A percentile compares a stretch with the other conserved stretches of the same genome.
phyloP scores from a whole-genome alignment of 2,329 filamentous ascomycete genomes.

The Microcyclospora tardicrescens region DNA sequence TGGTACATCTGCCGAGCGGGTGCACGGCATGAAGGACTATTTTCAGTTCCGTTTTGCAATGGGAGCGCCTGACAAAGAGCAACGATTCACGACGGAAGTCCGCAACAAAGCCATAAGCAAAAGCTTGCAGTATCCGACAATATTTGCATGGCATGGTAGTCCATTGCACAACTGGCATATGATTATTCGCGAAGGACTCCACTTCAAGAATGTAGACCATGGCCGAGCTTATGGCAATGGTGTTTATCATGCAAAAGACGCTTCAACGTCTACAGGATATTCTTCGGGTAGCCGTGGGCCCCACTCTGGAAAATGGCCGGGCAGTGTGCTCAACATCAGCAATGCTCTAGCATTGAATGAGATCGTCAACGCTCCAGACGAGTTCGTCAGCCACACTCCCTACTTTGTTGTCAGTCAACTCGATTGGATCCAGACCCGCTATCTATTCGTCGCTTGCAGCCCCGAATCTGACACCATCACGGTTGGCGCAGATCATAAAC shows the following conservation, averaged over 20 bases:
- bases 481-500: constrained; percentile 9
- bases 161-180: constrained; percentile 70
- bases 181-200: constrained; percentile 69
- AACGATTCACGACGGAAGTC: constrained; percentile 55
- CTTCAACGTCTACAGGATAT: constrained; percentile 45
- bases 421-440: constrained; percentile 84
- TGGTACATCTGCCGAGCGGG: constrained; percentile 25
- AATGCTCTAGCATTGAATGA: constrained; percentile 66
- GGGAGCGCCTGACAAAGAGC: constrained; percentile 77
- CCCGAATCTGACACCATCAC: constrained; percentile 8
- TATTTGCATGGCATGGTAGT: constrained; percentile 85
- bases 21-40: constrained; percentile 53
- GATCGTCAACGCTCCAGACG: constrained; percentile 57
- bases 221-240: constrained; percentile 67
- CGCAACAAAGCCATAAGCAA: constrained; percentile 30
- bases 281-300: constrained; percentile 7
- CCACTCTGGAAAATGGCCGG: constrained; percentile 41
- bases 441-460: constrained; percentile 51
- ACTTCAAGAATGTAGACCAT: constrained; percentile 50
- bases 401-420: constrained; percentile 61
- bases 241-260: constrained; percentile 61
- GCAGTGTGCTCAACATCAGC: constrained; percentile 48
- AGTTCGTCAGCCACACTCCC: constrained; percentile 45
- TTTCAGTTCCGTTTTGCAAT: constrained; percentile 80
- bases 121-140: constrained; percentile 45